phyloP scores from a whole-genome alignment of 352 stramenopile genomes.

The Phytophthora kernoviae region DNA sequence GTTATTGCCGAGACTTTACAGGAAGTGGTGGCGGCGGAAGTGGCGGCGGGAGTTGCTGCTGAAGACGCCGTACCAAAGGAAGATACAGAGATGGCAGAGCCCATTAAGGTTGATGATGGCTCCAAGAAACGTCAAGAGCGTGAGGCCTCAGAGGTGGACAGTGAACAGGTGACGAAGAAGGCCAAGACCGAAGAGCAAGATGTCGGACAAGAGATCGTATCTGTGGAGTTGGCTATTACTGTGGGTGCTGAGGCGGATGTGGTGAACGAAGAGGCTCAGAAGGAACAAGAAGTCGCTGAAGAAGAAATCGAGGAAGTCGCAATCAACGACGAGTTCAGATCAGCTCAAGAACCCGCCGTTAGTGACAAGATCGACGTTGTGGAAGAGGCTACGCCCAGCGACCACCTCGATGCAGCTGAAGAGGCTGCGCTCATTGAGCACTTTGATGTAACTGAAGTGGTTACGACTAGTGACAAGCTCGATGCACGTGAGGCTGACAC shows the following conservation, averaged over 20 bases:
- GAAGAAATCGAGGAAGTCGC: slow-evolving; percentile 2
- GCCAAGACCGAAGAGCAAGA: slow-evolving; percentile 26
- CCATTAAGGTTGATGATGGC: slow-evolving; percentile 4
- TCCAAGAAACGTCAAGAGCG: slow-evolving; percentile 43
- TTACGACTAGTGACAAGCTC: slow-evolving; percentile 3
- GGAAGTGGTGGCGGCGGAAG: too few species aligned
- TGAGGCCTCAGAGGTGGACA: slow-evolving; percentile 28
- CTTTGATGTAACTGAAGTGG: neutral
- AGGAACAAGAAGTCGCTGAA: neutral
- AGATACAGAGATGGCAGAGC: neutral
- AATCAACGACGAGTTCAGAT: neutral
- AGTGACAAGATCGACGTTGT: neutral
- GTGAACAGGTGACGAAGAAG: slow-evolving; percentile 32
- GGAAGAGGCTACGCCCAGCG: neutral
- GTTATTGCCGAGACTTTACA: too few species aligned
- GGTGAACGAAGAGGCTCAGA: neutral
- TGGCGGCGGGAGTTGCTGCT: neutral
- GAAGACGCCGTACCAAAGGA: slow-evolving; percentile 6
- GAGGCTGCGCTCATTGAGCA: neutral
- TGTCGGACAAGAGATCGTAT: neutral
- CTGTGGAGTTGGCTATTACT: neutral
- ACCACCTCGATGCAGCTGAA: neutral
- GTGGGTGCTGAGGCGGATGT: neutral
- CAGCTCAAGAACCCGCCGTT: neutral
- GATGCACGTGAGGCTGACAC: neutral